Percentiles rank a stretch among this genome's conserved stretches.
Evolutionary conservation across 2,329 filamentous ascomycete species (phyloP).

Genomic region (Lojkania enalia): DNA sequence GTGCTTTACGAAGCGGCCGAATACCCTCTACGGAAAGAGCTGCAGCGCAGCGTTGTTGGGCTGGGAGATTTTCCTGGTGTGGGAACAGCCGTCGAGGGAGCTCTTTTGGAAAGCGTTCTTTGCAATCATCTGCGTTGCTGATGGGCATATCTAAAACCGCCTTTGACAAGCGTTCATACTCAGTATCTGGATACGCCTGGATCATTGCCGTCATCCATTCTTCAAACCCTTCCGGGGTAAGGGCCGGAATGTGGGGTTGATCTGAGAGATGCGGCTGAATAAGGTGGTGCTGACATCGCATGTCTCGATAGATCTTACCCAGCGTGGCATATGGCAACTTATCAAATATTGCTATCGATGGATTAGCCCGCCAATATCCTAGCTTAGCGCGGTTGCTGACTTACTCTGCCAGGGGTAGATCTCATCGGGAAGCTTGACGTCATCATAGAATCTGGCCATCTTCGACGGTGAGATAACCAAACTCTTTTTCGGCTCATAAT

Average conservation of each 20-base stretch:
- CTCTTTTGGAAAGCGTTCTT: constrained; percentile 77
- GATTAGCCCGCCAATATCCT: constrained; percentile 10
- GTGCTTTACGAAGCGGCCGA: constrained; percentile 38
- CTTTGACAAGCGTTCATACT: constrained; percentile 69
- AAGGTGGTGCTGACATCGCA: constrained; percentile 55
- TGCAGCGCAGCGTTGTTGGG: constrained; percentile 63
- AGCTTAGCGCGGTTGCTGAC: constrained; percentile 23
- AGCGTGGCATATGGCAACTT: constrained; percentile 47
- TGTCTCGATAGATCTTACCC: constrained; percentile 51
- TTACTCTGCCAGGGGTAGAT: constrained; percentile 69
- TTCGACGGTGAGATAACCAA: constrained; percentile 77
- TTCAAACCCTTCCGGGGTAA: constrained; percentile 53
- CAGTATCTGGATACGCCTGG: constrained; percentile 73
- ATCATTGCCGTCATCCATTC: constrained; percentile 73
- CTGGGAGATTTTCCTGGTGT: constrained; percentile 56
- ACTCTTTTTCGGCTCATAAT: constrained; percentile 67
- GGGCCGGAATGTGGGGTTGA: constrained; percentile 48
- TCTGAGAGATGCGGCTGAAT: constrained; percentile 49
- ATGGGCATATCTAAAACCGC: constrained; percentile 74
- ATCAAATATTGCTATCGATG: constrained; percentile 45
- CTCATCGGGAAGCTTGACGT: constrained; percentile 66
- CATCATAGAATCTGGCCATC: constrained; percentile 72
- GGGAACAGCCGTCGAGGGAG: constrained; percentile 76
- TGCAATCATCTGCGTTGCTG: constrained; percentile 63
- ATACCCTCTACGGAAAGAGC: constrained; percentile 58